phyloP scores from a whole-genome alignment of 805 yeast genomes.

The Yueomyces sinensis region DNA sequence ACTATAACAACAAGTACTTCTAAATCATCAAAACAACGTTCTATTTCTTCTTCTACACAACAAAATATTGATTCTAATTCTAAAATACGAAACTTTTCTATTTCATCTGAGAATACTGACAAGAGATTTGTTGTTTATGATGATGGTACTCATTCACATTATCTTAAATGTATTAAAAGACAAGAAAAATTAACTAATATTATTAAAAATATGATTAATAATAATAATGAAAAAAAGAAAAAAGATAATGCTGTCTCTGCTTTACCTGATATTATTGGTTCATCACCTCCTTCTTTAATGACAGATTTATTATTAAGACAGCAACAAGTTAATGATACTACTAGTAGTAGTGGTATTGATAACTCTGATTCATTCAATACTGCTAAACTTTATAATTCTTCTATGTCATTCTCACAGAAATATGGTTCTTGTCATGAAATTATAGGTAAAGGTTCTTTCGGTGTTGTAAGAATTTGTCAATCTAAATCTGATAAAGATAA shows the following conservation, averaged over 20 bases:
- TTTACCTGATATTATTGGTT: conserved; percentile 48
- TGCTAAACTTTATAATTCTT: not conserved
- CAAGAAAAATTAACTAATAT: conserved; percentile 65
- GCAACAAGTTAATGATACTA: no score
- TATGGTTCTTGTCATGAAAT: conserved; percentile 94
- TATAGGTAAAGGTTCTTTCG: conserved; percentile 88
- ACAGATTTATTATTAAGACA: no score
- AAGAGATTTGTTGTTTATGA: conserved; percentile 41
- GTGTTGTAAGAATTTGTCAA: conserved; percentile 83
- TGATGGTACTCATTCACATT: conserved; percentile 73
- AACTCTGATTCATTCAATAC: not conserved
- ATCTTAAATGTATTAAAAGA: conserved; percentile 58
- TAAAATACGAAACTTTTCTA: no score
- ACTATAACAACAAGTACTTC: no score
- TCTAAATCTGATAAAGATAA: conserved; percentile 40
- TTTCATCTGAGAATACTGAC: not conserved
- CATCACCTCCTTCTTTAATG: conserved; percentile 6
- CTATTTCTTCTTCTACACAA: no score
- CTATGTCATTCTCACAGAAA: conserved; percentile 53
- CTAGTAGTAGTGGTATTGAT: not conserved
- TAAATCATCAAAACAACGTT: no score
- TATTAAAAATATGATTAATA: conserved; percentile 67
- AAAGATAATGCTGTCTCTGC: conserved; percentile 64
- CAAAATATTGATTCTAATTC: no score
- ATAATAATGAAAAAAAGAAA: conserved; percentile 34